Percentiles rank a stretch among this genome's conserved stretches.
Evolutionary conservation across 495 filamentous ascomycete species (phyloP).

Genomic region (Penicillium antarcticum): DNA sequence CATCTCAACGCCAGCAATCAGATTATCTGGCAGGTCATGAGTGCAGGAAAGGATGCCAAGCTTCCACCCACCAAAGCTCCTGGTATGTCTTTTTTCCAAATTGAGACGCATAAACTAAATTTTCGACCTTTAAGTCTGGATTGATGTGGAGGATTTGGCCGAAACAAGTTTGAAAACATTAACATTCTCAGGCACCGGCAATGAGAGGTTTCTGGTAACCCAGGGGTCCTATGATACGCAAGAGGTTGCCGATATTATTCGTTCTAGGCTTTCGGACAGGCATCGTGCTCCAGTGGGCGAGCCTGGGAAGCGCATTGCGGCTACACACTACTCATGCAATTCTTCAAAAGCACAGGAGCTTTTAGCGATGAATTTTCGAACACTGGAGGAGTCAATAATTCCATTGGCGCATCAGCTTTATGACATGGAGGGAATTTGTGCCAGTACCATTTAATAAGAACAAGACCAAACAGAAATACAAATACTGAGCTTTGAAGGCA

Average conservation of each 20-base stretch:
- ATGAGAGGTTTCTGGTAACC: slow-evolving; percentile 34
- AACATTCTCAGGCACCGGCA: slow-evolving; percentile 19
- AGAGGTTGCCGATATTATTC: slow-evolving; percentile 30
- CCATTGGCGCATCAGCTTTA: slow-evolving; percentile 24
- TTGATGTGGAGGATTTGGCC: slow-evolving; percentile 35
- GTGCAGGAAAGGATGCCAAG: slow-evolving; percentile 11
- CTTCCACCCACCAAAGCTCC: slow-evolving; percentile 22
- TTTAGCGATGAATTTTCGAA: slow-evolving; percentile 15
- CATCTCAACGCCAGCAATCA: slow-evolving; percentile 27
- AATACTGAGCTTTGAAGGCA: no score
- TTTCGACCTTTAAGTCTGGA: slow-evolving; percentile 14
- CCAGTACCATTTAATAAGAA: no score
- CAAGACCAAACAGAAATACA: no score
- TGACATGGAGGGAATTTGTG: slow-evolving; percentile 2
- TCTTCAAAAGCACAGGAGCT: slow-evolving; percentile 15
- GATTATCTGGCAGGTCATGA: slow-evolving; percentile 27
- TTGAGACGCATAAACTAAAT: neutral
- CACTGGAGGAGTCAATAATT: slow-evolving; percentile 17
- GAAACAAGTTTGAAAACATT: slow-evolving; percentile 27
- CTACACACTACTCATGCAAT: slow-evolving; percentile 28
- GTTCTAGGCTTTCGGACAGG: slow-evolving; percentile 18
- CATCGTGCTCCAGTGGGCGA: slow-evolving; percentile 19
- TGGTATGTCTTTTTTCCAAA: slow-evolving; percentile 3
- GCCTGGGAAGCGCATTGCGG: slow-evolving; percentile 19
- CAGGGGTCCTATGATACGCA: slow-evolving; percentile 28